Evolutionary conservation across 805 yeast genomes (phyloP).

Genomic region (Saturnispora kantuleensis): DNA sequence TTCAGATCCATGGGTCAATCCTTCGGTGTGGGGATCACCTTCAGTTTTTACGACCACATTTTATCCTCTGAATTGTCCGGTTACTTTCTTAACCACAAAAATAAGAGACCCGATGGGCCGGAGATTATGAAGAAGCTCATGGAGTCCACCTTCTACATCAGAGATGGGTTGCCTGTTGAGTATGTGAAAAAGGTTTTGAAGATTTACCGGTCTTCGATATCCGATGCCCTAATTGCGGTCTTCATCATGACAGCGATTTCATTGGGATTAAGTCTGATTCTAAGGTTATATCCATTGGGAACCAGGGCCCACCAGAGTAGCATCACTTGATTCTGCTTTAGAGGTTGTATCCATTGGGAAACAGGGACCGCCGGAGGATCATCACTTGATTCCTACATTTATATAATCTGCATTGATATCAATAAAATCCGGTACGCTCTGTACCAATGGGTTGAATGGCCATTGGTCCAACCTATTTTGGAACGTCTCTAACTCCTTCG

Average conservation of each 20-base stretch:
- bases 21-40: conserved; percentile 34
- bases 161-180: conserved; percentile 22
- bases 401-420: neutral
- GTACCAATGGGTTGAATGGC: conserved; percentile 4
- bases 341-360: conserved; percentile 14
- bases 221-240: conserved; percentile 19
- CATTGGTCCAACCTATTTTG: neutral
- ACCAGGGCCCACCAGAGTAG: neutral
- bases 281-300: conserved; percentile 15
- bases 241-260: conserved; percentile 21
- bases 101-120: conserved; percentile 19
- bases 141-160: conserved; percentile 20
- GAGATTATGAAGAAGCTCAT: conserved; percentile 16
- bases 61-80: conserved; percentile 24
- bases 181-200: conserved; percentile 23
- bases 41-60: conserved; percentile 29
- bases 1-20: conserved; percentile 42
- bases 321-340: neutral
- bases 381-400: neutral
- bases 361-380: neutral
- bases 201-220: conserved; percentile 21
- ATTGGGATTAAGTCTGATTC: conserved; percentile 16
- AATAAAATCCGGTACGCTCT: conserved; percentile 9
- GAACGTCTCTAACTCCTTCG: conserved; percentile 2
- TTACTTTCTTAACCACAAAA: conserved; percentile 19